Evolutionary conservation across 2,329 filamentous ascomycete genomes (phyloP).

Genomic region (Parastagonospora nodorum): DNA sequence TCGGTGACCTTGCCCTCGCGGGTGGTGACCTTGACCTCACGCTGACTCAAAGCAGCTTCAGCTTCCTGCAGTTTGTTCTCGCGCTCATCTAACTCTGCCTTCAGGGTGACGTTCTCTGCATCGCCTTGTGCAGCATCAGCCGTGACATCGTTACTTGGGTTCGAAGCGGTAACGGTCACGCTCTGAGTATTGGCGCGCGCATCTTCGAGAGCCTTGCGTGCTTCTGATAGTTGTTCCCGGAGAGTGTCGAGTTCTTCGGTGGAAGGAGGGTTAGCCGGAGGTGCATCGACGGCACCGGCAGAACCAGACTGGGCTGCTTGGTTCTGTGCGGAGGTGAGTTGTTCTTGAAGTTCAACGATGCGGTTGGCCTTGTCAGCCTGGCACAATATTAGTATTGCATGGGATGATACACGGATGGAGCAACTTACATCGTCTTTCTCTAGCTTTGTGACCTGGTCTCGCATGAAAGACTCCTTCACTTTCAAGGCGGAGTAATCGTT

Average conservation of each 20-base stretch:
- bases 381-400: slow-evolving; percentile 14
- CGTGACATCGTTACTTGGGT: slow-evolving; percentile 9
- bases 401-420: not conserved
- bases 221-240: slow-evolving; percentile 48
- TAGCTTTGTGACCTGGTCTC: slow-evolving; percentile 66
- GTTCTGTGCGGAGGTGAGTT: slow-evolving; percentile 38
- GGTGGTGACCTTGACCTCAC: slow-evolving; percentile 19
- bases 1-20: slow-evolving; percentile 29
- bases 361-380: slow-evolving; percentile 49
- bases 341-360: slow-evolving; percentile 41
- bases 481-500: slow-evolving; percentile 43
- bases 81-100: slow-evolving; percentile 38
- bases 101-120: slow-evolving; percentile 48
- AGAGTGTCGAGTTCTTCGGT: slow-evolving; percentile 24
- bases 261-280: slow-evolving; percentile 5
- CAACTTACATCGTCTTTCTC: slow-evolving; percentile 61
- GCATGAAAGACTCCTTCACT: slow-evolving; percentile 55
- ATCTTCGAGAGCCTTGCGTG: slow-evolving; percentile 53
- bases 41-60: slow-evolving; percentile 53
- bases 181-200: slow-evolving; percentile 47
- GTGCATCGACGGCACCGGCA: slow-evolving; percentile 6
- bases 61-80: slow-evolving; percentile 34
- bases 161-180: slow-evolving; percentile 15
- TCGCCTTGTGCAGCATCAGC: slow-evolving; percentile 54
- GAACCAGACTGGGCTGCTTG: slow-evolving; percentile 16